These are phyloP conservation scores for Cardamine resedifolia DNA, from an alignment of 345 rosid genomes.

Conservation along the genomic window DNA sequence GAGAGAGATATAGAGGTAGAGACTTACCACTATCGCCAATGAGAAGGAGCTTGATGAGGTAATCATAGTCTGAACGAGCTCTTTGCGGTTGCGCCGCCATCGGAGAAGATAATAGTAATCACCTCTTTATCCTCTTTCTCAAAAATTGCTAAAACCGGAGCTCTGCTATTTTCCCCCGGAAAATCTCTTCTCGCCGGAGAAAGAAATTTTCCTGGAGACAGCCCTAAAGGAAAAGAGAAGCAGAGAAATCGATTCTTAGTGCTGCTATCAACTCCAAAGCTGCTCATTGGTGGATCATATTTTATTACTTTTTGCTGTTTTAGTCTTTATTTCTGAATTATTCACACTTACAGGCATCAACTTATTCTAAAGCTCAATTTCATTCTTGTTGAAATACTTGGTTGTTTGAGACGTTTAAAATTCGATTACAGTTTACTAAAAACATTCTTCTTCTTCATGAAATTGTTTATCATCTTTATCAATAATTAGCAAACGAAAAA, in stretches of 20 bases:
- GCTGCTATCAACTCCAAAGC: conserved; percentile 4
- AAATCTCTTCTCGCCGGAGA: conserved; percentile 28
- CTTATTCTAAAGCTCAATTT: neutral
- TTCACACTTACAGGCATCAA: neutral
- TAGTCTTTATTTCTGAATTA: neutral
- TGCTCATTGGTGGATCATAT: conserved; percentile 21
- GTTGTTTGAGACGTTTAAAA: neutral
- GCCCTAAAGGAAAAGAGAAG: too few relatives aligned
- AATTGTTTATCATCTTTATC: neutral
- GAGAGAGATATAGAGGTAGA: neutral
- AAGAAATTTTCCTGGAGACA: too few relatives aligned
- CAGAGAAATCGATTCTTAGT: neutral
- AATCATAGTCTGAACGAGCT: conserved; percentile 59
- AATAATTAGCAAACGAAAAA: neutral
- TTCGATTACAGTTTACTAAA: neutral
- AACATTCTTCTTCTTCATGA: neutral
- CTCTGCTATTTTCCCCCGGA: neutral
- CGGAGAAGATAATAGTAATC: neutral
- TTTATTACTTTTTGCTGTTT: conserved; percentile 6
- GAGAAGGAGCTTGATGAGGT: conserved; percentile 52
- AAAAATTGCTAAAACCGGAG: neutral
- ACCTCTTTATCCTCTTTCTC: neutral
- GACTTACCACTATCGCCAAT: conserved; percentile 51
- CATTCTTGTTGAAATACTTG: neutral
- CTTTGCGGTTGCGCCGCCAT: conserved; percentile 57